phyloP scores from a whole-genome alignment of 2,329 filamentous ascomycete species.

The Emergomyces orientalis region DNA sequence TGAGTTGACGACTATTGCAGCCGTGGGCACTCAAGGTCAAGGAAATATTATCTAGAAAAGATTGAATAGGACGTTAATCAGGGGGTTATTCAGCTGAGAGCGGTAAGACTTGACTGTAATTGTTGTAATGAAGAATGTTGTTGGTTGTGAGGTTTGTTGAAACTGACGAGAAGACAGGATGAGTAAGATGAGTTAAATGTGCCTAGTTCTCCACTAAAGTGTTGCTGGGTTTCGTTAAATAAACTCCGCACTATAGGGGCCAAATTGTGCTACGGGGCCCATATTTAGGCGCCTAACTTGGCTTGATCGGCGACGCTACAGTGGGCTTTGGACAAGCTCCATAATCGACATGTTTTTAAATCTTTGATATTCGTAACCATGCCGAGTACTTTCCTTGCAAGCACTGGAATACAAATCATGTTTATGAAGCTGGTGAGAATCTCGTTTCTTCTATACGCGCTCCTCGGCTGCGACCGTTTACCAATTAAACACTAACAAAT shows the following conservation, averaged over 20 bases:
- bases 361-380: no score
- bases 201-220: neutral
- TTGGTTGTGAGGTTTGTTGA: no score
- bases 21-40: neutral
- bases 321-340: no score
- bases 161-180: no score
- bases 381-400: no score
- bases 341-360: no score
- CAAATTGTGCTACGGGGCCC: neutral
- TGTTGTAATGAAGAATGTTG: neutral
- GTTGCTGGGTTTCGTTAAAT: neutral
- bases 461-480: no score
- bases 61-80: neutral
- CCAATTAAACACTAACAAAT: neutral
- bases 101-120: neutral
- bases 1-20: constrained; percentile 5
- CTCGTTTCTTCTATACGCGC: no score
- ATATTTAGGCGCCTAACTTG: neutral
- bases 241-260: neutral
- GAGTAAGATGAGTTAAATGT: no score
- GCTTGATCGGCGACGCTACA: no score
- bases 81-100: neutral
- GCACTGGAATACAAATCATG: no score
- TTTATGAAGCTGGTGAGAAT: no score
- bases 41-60: neutral